phyloP scores from a whole-genome alignment of 441 rosid species.

The Monsonia emarginata region DNA sequence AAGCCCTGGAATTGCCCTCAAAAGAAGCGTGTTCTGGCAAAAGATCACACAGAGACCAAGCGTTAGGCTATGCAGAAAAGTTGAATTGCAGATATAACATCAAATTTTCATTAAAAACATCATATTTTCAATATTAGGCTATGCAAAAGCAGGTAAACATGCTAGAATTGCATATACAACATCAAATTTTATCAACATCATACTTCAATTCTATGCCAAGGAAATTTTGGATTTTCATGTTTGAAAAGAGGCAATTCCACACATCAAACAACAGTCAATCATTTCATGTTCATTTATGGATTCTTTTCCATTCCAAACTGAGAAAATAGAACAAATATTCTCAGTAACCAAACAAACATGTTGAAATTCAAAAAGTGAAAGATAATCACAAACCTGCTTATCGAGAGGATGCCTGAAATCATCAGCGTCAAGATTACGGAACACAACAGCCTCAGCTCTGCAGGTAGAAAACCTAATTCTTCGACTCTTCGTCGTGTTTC shows the following conservation, averaged over 20 bases:
- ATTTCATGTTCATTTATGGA: not conserved
- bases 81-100: not conserved
- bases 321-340: not conserved
- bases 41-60: not conserved
- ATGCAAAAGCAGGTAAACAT: no score
- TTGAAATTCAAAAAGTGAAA: not conserved
- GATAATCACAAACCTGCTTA: constrained; percentile 45
- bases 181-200: not conserved
- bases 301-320: not conserved
- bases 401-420: constrained; percentile 89
- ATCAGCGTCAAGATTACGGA: constrained; percentile 85
- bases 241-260: not conserved
- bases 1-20: constrained; percentile 83
- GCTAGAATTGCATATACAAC: no score
- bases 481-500: constrained; percentile 20
- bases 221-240: no score
- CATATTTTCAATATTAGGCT: no score
- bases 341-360: not conserved
- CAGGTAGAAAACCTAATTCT: constrained; percentile 31
- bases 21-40: constrained; percentile 64
- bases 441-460: constrained; percentile 45
- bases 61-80: not conserved
- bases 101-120: not conserved
- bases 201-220: not conserved
- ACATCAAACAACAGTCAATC: not conserved